These are phyloP conservation scores for Zanthoxylum bungeanum DNA, from an alignment of 345 rosid species.

Conservation along the genomic window DNA sequence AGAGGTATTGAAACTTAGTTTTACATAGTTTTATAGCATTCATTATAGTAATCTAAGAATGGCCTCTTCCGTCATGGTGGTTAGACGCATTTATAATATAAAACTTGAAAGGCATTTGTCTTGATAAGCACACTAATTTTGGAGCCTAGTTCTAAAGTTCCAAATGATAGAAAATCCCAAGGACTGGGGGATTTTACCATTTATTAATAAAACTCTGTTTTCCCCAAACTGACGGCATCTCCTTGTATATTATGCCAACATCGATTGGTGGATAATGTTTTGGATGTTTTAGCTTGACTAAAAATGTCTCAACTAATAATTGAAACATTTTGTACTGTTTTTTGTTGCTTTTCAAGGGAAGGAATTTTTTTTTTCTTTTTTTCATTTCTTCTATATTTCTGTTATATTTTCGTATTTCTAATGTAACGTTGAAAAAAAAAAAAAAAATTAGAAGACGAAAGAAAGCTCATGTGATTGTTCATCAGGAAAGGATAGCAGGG, in stretches of 20 bases:
- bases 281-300: neutral
- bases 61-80: neutral
- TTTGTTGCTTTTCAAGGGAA: neutral
- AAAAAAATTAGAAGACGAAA: neutral
- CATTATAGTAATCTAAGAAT: neutral
- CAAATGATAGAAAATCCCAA: neutral
- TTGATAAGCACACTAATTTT: neutral
- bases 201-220: neutral
- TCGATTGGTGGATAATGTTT: neutral
- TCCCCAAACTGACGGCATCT: neutral
- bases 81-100: neutral
- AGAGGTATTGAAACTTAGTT: conserved; percentile 46
- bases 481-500: conserved; percentile 79
- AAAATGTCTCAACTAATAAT: neutral
- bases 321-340: neutral
- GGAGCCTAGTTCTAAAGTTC: neutral
- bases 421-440: too few species aligned
- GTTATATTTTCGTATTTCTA: neutral
- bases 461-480: conserved; percentile 7
- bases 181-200: neutral
- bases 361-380: neutral
- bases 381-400: neutral
- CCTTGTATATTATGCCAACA: neutral
- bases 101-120: neutral
- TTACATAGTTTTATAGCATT: neutral